Percentiles rank a stretch among this genome's conserved stretches.
These are phyloP conservation scores for Wallacemonas rigidus DNA, from an alignment of 208 protist species.

Conservation along the genomic window DNA sequence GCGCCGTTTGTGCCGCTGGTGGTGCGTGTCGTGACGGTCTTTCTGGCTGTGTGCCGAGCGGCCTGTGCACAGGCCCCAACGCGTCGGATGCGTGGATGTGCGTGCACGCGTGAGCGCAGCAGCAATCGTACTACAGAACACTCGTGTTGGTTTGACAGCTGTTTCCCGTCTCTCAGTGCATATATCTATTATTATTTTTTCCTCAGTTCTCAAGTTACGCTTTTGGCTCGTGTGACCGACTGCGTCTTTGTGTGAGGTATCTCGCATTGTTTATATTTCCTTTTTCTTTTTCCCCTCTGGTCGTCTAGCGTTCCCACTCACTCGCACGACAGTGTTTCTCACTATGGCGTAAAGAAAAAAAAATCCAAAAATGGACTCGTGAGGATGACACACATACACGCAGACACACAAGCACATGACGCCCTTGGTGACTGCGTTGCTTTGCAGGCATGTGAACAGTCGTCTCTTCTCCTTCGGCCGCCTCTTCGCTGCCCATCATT, in stretches of 20 bases:
- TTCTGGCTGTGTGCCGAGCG: constrained; percentile 1
- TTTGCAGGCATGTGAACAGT: too few species aligned
- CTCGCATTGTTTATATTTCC: neutral
- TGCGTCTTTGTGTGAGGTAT: constrained; percentile 6
- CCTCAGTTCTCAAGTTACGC: neutral
- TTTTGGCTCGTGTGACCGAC: constrained; percentile 19
- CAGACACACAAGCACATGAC: too few species aligned
- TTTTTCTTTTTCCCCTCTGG: neutral
- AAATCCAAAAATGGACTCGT: too few species aligned
- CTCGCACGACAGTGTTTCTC: too few species aligned
- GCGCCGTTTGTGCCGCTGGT: constrained; percentile 32
- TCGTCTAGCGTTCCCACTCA: neutral
- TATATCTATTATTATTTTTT: constrained; percentile 19
- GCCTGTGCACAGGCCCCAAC: constrained; percentile 6
- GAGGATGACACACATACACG: too few species aligned
- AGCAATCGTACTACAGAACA: neutral
- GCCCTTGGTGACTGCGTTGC: too few species aligned
- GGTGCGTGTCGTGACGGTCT: neutral
- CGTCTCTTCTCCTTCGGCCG: too few species aligned
- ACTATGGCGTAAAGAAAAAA: too few species aligned
- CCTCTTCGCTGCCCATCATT: too few species aligned
- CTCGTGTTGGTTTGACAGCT: neutral
- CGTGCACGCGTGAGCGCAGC: neutral
- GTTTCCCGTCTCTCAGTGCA: neutral
- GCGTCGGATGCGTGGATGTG: neutral